These are phyloP conservation scores for Boletus rubropictus DNA, from an alignment of 768 basidiomycete species.

Conservation along the genomic window DNA sequence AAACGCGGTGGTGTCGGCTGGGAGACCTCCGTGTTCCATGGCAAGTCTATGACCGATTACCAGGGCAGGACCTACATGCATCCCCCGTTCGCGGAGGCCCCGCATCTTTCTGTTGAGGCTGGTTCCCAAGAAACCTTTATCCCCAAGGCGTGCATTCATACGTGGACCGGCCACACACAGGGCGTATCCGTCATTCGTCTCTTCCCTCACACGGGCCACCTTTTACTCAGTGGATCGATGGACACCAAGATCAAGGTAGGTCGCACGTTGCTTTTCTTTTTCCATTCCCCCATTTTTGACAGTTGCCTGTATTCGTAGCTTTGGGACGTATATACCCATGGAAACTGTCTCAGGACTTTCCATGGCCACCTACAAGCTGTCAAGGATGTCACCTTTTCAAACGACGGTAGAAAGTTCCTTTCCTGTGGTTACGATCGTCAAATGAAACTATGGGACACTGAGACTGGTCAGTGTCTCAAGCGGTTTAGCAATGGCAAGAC, in stretches of 20 bases:
- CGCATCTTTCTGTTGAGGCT: conserved; percentile 70
- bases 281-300: conserved; percentile 3
- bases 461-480: conserved; percentile 95
- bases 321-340: conserved; percentile 97
- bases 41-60: conserved; percentile 94
- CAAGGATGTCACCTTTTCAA: conserved; percentile 93
- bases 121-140: conserved; percentile 90
- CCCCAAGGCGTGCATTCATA: conserved; percentile 93
- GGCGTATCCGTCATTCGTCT: conserved; percentile 91
- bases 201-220: conserved; percentile 90
- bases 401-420: conserved; percentile 83
- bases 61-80: conserved; percentile 98
- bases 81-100: conserved; percentile 83
- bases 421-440: conserved; percentile 94
- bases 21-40: conserved; percentile 94
- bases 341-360: conserved; percentile 95
- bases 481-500: conserved; percentile 98
- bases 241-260: conserved; percentile 96
- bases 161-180: conserved; percentile 97
- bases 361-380: conserved; percentile 96
- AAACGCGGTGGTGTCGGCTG: conserved; percentile 78
- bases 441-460: conserved; percentile 99
- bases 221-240: conserved; percentile 92
- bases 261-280: neutral
- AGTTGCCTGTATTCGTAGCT: conserved; percentile 47